A percentile compares a stretch with the other conserved stretches of the same genome.
phyloP scores from a whole-genome alignment of 306 rosid species.

The Dalbergia oliveri region DNA sequence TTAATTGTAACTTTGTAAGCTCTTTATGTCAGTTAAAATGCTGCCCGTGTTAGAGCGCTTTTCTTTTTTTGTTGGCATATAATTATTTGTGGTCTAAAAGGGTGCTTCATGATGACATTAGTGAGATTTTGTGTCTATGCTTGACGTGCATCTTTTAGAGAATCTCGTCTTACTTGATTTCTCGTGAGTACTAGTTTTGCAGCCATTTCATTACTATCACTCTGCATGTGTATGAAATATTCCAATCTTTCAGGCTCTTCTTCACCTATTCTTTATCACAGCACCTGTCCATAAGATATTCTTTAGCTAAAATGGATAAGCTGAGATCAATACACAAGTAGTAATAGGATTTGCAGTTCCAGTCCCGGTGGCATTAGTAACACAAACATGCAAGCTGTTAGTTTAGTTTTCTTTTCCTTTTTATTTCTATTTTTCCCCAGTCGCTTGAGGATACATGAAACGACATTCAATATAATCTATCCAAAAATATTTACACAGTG shows the following conservation, averaged over 20 bases:
- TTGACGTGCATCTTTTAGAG: neutral
- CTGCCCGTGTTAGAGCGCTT: neutral
- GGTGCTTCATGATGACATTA: too few relatives aligned
- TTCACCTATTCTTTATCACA: neutral
- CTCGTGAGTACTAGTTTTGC: neutral
- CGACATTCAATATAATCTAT: neutral
- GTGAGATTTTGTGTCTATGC: too few relatives aligned
- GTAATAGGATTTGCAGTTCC: neutral
- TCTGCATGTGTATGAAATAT: slow-evolving; percentile 9
- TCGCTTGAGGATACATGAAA: neutral
- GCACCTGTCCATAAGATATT: neutral
- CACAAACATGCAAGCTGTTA: slow-evolving; percentile 3
- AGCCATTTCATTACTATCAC: neutral
- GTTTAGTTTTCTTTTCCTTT: neutral
- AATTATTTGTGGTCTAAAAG: too few relatives aligned
- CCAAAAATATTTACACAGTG: neutral
- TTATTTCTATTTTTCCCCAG: neutral
- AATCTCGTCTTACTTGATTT: neutral
- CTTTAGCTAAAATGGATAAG: neutral
- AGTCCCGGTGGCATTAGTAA: neutral
- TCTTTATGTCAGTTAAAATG: neutral
- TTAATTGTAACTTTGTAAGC: neutral
- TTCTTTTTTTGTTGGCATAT: too few relatives aligned
- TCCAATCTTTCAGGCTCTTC: slow-evolving; percentile 9
- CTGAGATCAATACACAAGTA: neutral